Conservation (phyloP, 2,329 filamentous ascomycete species). For the Fusarium sublunatum region DNA sequence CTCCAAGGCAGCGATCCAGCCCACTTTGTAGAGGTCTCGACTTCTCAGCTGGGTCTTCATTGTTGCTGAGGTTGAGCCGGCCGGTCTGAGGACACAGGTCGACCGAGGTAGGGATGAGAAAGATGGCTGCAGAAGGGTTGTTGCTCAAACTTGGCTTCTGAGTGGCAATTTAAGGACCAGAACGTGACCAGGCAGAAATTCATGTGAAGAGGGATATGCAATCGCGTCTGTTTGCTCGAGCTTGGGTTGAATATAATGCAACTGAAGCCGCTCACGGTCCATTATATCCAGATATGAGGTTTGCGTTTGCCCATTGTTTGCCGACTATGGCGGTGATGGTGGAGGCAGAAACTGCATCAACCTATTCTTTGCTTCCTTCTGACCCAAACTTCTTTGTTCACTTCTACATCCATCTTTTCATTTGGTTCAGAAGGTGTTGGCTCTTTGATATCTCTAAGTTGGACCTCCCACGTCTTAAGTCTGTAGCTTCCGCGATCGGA, state of each 20-base stretch:
- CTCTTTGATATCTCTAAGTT: constrained; percentile 56
- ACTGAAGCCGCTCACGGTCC: too few relatives aligned
- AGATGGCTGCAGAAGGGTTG: too few relatives aligned
- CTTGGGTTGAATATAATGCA: too few relatives aligned
- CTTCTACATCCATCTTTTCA: not conserved
- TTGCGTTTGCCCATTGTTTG: too few relatives aligned
- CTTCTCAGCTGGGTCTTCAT: not conserved
- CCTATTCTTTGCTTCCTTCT: constrained; percentile 56
- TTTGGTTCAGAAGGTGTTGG: rapidly evolving
- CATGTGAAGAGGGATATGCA: too few relatives aligned
- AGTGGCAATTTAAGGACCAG: too few relatives aligned
- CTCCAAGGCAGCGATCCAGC: constrained; percentile 44
- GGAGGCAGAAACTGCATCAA: constrained; percentile 3
- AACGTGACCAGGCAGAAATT: too few relatives aligned
- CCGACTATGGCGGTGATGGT: not conserved
- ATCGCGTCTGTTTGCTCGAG: too few relatives aligned
- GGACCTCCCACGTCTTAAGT: constrained; percentile 72
- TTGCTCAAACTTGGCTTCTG: too few relatives aligned
- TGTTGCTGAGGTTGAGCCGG: rapidly evolving
- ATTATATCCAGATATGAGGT: too few relatives aligned
- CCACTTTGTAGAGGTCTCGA: constrained; percentile 31
- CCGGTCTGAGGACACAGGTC: not conserved
- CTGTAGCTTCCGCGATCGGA: constrained; percentile 71
- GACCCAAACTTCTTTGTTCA: constrained; percentile 57
- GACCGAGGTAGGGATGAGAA: too few relatives aligned